These are phyloP conservation scores for Aureobasidium lini DNA, from an alignment of 2,329 filamentous ascomycete genomes.

Conservation along the genomic window DNA sequence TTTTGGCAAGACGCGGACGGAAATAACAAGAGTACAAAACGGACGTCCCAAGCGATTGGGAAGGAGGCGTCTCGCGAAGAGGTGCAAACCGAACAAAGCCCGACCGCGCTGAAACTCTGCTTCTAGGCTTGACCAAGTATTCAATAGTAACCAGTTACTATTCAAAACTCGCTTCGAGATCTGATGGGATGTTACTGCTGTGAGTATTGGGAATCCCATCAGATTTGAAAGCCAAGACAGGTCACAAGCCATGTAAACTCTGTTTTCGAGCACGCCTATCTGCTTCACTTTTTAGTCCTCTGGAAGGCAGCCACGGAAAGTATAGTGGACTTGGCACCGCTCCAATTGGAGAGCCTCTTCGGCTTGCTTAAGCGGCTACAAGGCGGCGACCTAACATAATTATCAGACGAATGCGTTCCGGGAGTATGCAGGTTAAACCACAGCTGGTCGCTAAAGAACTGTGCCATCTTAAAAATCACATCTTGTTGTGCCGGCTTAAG, in stretches of 20 bases:
- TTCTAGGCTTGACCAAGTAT: no score
- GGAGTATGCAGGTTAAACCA: background rate
- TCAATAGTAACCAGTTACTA: no score
- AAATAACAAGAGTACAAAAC: background rate
- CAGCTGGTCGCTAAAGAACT: background rate
- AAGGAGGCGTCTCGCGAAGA: background rate
- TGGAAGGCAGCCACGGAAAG: background rate
- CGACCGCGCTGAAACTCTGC: background rate
- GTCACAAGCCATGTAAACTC: no score
- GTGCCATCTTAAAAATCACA: no score
- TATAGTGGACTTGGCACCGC: background rate
- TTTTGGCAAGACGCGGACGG: background rate
- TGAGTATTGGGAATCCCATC: no score
- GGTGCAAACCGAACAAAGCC: background rate
- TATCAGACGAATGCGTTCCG: background rate
- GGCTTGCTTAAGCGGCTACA: background rate
- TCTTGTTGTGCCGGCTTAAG: no score
- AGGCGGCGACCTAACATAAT: background rate
- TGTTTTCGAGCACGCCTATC: no score
- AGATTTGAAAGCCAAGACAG: no score
- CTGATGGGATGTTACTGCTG: no score
- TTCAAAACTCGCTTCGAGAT: no score
- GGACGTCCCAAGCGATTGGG: background rate
- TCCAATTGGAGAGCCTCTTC: background rate
- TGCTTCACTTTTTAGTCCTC: background rate